Percentiles rank a stretch among this genome's conserved stretches.
Conservation (phyloP, 2,329 filamentous ascomycete genomes). For the Trichoderma guizhouense region DNA sequence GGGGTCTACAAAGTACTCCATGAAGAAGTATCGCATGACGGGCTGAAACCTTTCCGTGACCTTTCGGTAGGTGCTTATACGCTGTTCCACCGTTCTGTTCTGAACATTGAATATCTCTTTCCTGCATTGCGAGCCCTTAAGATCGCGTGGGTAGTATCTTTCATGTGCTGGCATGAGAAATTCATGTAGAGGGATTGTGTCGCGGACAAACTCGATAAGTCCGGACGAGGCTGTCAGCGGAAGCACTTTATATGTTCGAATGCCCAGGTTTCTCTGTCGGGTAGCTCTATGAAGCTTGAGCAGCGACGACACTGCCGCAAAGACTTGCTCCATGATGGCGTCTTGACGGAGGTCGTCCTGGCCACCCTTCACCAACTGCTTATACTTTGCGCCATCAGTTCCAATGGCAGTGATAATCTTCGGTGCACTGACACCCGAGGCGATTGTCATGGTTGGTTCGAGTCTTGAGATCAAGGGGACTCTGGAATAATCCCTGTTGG, state of each 20-base stretch:
- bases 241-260: constrained; percentile 95
- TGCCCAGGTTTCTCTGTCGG: constrained; percentile 81
- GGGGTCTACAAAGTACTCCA: constrained; percentile 88
- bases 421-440: constrained; percentile 84
- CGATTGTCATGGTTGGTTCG: constrained; percentile 74
- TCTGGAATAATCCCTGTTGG: constrained; percentile 69
- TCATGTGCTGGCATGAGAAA: constrained; percentile 90
- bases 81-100: constrained; percentile 63
- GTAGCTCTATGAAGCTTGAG: constrained; percentile 83
- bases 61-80: constrained; percentile 72
- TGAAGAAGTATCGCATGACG: constrained; percentile 95
- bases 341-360: constrained; percentile 96
- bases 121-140: constrained; percentile 71
- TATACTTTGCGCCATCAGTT: constrained; percentile 75
- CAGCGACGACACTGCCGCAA: constrained; percentile 89
- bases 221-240: constrained; percentile 82
- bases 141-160: constrained; percentile 78
- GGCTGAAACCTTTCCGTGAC: constrained; percentile 82
- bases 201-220: constrained; percentile 93
- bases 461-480: constrained; percentile 73
- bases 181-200: constrained; percentile 88
- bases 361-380: constrained; percentile 90
- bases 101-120: constrained; percentile 76
- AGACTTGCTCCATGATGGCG: constrained; percentile 99
- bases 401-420: constrained; percentile 86